Evolutionary conservation across 2,329 filamentous ascomycete genomes (phyloP), one percentile per base, ranked within the genome.

Genomic region (Aureobasidium sp.): DNA sequence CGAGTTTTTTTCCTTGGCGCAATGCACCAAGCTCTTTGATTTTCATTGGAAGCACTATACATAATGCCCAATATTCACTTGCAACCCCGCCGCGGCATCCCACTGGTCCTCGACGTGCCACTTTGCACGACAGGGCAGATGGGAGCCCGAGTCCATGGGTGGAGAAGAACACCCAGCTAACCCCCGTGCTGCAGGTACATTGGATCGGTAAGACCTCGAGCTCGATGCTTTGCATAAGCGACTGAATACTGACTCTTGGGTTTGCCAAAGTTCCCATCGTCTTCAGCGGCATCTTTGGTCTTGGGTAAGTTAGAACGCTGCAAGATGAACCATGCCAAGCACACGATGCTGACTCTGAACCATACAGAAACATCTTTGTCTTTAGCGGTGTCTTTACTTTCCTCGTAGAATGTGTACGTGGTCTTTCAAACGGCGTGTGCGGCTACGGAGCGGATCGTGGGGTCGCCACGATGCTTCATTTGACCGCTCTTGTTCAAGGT

Each of bases 371-470:
- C 60, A 82, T 96, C 64, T 82, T 95, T 63, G 85, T 88, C 34
- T 97, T 90, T 75, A 87, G 85, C 62, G 90, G 91, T 58, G 85
- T 95, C 67, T 96, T 96, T 74, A 95, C 91, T 14, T 96, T 95
- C 76, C 78, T 95, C 66, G 90, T 93, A 12, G 84, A 87, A 67
- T 76, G 74, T 67, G 77, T 79, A 69, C 71, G 76, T 75, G 37
- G 31, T 34, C 31, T 47, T 14, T 25, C 41, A 44, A n/a, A 25
- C 41, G 41, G 41, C 41, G 39, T 29, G 31, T 15, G 42, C 44
- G 56, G 56, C 56, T 48, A 31, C 56, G 56, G 56, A 29, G 44
- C 56, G 56, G 44, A 48, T 57, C 39, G 42, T 51, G 25, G 57
- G 20, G 49, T 52, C 11, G 49, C 61, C 45, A 59, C 61, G 31